Evolutionary conservation across 2,329 filamentous ascomycete species (phyloP).

Genomic region (Colletotrichum camelliae): DNA sequence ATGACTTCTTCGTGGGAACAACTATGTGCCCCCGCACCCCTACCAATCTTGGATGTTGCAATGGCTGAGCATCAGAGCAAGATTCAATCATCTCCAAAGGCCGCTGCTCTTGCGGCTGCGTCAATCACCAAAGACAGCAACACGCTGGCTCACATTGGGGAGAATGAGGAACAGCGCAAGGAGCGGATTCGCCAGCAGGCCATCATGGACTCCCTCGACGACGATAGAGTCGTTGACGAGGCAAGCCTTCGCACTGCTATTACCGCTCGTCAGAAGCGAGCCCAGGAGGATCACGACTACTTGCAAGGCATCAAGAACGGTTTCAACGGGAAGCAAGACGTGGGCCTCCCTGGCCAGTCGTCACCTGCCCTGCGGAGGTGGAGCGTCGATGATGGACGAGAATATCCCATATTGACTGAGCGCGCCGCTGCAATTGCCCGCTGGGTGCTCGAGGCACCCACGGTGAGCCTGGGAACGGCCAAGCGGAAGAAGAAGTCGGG

Average conservation of each 20-base stretch:
- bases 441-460: constrained; percentile 70
- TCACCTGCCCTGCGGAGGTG: constrained; percentile 53
- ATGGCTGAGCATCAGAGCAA: constrained; percentile 24
- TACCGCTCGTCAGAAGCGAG: constrained; percentile 61
- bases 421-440: constrained; percentile 70
- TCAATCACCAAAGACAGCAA: constrained; percentile 32
- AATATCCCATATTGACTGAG: constrained; percentile 74
- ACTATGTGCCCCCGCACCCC: constrained; percentile 67
- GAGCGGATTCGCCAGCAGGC: constrained; percentile 68
- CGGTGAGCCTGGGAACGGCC: constrained; percentile 36
- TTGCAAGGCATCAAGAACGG: constrained; percentile 12
- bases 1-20: constrained; percentile 71
- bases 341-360: background rate
- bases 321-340: constrained; percentile 27
- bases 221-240: constrained; percentile 72
- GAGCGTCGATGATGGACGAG: constrained; percentile 69
- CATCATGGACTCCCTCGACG: constrained; percentile 69
- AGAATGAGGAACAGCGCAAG: constrained; percentile 59
- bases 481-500: constrained; percentile 41
- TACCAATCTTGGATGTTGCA: constrained; percentile 40
- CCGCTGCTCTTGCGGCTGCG: constrained; percentile 37
- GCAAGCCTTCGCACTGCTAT: constrained; percentile 69
- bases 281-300: constrained; percentile 56
- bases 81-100: constrained; percentile 29
- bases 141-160: constrained; percentile 32